phyloP scores from a whole-genome alignment of 345 rosid species.

The Linum tenue region DNA sequence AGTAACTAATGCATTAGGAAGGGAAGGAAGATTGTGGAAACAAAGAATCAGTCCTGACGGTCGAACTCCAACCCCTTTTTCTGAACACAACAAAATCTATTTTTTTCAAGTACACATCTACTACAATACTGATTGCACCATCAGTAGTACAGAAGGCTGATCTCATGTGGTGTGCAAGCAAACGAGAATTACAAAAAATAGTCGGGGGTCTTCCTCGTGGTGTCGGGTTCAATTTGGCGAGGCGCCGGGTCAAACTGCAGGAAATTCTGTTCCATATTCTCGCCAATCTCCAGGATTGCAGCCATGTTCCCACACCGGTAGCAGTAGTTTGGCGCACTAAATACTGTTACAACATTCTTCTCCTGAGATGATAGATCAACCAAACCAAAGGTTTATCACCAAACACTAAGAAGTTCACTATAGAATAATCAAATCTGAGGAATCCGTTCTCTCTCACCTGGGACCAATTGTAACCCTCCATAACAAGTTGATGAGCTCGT shows the following conservation, averaged over 20 bases:
- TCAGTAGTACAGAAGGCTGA: too few species aligned
- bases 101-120: neutral
- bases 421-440: neutral
- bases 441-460: conserved; percentile 39
- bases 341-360: conserved; percentile 87
- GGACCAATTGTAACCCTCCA: conserved; percentile 96
- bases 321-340: conserved; percentile 92
- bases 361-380: conserved; percentile 29
- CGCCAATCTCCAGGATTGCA: conserved; percentile 86
- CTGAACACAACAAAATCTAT: neutral
- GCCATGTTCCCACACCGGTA: conserved; percentile 98
- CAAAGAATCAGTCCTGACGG: too few species aligned
- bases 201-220: conserved; percentile 95
- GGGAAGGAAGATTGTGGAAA: neutral
- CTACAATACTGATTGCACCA: too few species aligned
- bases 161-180: neutral
- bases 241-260: conserved; percentile 95
- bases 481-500: conserved; percentile 94
- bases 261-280: conserved; percentile 91
- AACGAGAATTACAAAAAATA: conserved; percentile 69
- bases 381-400: neutral
- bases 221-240: conserved; percentile 82
- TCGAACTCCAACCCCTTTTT: too few species aligned
- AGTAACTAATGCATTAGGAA: neutral
- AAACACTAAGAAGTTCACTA: too few species aligned